phyloP scores from a whole-genome alignment of 306 rosid species.

The Prosopis cineraria region DNA sequence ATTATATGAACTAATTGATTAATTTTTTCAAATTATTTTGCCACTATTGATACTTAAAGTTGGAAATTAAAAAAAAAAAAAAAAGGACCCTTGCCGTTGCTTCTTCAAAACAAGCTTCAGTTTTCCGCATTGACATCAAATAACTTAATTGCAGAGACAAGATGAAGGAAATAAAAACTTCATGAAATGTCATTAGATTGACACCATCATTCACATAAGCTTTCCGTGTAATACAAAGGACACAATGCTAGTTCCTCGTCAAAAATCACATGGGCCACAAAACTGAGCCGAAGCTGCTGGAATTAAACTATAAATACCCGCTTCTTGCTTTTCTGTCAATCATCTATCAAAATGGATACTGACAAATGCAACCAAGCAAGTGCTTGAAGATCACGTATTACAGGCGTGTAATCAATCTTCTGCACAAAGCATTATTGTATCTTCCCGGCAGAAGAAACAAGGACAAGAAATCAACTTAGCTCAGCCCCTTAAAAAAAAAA shows the following conservation, averaged over 20 bases:
- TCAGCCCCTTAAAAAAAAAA: constrained; percentile 27
- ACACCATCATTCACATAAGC: neutral
- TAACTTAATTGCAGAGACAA: neutral
- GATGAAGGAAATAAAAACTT: neutral
- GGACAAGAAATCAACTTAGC: constrained; percentile 32
- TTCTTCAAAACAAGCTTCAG: neutral
- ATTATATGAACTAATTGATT: too few species aligned
- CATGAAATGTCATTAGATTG: neutral
- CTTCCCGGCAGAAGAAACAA: constrained; percentile 39
- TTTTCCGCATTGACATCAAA: neutral
- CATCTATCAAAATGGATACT: neutral
- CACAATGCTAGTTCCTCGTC: neutral
- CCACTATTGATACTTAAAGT: too few species aligned
- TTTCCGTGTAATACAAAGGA: neutral
- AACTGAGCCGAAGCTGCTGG: neutral
- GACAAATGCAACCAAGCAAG: neutral
- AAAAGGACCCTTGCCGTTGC: neutral
- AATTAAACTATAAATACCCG: neutral
- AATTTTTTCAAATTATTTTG: too few species aligned
- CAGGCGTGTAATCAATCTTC: neutral
- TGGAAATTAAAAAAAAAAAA: too few species aligned
- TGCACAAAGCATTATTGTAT: constrained; percentile 15
- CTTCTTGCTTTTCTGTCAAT: neutral
- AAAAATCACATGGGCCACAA: neutral
- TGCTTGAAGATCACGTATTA: neutral